A percentile compares a stretch with the other conserved stretches of the same genome.
Conservation (phyloP, 2,329 filamentous ascomycete genomes). For the Fusarium secorum region DNA sequence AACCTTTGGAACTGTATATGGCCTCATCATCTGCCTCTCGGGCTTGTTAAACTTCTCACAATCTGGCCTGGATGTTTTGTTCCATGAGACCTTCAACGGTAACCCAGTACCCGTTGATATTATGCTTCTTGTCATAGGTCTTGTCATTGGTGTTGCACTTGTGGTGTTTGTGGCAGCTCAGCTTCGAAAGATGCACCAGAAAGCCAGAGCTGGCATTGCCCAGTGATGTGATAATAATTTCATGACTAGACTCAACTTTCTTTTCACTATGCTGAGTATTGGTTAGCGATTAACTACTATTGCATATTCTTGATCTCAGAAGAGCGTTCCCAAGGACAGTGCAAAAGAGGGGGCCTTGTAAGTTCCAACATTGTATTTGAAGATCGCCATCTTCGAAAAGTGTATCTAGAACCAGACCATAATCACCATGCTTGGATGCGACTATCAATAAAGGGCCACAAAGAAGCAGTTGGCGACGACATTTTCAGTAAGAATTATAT, state of each 20-base stretch:
- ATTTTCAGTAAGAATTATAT: not conserved
- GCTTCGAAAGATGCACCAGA: slow-evolving; percentile 46
- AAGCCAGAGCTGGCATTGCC: slow-evolving; percentile 37
- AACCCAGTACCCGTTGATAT: slow-evolving; percentile 82
- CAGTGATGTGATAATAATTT: slow-evolving; percentile 5
- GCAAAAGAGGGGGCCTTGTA: not conserved
- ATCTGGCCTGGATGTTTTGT: slow-evolving; percentile 78
- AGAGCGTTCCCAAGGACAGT: not conserved
- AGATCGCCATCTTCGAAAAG: not conserved
- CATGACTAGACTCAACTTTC: too few species aligned
- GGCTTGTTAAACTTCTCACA: slow-evolving; percentile 87
- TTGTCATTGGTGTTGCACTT: slow-evolving; percentile 70
- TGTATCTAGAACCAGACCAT: not conserved
- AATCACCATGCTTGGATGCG: not conserved
- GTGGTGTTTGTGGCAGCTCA: slow-evolving; percentile 69
- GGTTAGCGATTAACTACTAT: not conserved
- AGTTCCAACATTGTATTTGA: not conserved
- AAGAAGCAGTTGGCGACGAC: not conserved
- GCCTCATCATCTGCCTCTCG: slow-evolving; percentile 84
- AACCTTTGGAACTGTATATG: slow-evolving; percentile 94
- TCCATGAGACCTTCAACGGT: slow-evolving; percentile 74
- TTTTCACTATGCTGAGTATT: not conserved
- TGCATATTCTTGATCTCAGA: not conserved
- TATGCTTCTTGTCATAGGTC: slow-evolving; percentile 67
- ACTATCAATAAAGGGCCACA: not conserved